These are phyloP conservation scores for Neoconidiobolus thromboides DNA, from an alignment of 371 early-diverging fungal genomes.

Conservation along the genomic window DNA sequence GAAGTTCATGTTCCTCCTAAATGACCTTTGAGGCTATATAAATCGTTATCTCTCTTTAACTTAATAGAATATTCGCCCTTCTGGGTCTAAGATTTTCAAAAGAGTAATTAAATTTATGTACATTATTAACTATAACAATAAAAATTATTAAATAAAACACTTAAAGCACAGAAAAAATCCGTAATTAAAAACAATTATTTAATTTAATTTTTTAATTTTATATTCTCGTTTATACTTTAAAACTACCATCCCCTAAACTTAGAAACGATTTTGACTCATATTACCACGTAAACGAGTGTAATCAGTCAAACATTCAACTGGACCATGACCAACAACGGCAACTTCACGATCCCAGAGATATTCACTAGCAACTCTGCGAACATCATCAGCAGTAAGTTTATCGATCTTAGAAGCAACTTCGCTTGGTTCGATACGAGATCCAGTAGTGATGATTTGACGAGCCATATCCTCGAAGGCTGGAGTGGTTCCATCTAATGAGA, in stretches of 20 bases:
- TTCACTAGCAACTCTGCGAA: conserved; percentile 69
- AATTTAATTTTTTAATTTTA: too few relatives aligned
- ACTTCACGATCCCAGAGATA: conserved; percentile 81
- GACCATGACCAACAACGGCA: conserved; percentile 82
- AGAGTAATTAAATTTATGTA: too few relatives aligned
- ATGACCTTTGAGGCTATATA: too few relatives aligned
- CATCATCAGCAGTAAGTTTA: conserved; percentile 60
- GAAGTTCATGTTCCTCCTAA: too few relatives aligned
- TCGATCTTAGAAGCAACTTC: conserved; percentile 67
- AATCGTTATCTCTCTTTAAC: too few relatives aligned
- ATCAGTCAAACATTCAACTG: conserved; percentile 73
- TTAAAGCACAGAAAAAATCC: too few relatives aligned
- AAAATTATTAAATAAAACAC: too few relatives aligned
- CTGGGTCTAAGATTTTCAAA: too few relatives aligned
- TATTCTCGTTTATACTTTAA: too few relatives aligned
- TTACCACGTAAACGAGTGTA: conserved; percentile 64
- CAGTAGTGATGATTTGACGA: conserved; percentile 81
- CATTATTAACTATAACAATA: too few relatives aligned
- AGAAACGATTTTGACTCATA: conserved; percentile 48
- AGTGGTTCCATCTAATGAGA: conserved; percentile 82
- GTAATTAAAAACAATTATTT: too few relatives aligned
- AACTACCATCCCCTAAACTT: conserved; percentile 1
- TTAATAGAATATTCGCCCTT: too few relatives aligned
- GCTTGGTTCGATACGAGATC: conserved; percentile 63
- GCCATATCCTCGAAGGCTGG: conserved; percentile 94